Evolutionary conservation across 257 asterid genomes (phyloP).

Genomic region (Nemophila menziesii): DNA sequence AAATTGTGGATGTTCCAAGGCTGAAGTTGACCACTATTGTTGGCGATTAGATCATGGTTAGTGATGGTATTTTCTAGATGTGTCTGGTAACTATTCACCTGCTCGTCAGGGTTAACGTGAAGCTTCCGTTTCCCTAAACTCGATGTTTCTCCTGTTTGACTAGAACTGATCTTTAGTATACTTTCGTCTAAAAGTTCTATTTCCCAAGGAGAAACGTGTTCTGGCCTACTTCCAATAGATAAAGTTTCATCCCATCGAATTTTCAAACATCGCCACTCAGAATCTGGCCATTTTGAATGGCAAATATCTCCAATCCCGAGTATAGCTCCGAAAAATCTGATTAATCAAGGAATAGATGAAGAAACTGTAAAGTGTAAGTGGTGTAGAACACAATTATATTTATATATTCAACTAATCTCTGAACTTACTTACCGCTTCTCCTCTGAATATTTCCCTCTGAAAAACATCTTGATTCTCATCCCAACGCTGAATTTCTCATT

Average conservation of each 20-base stretch:
- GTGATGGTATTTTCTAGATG: too few relatives aligned
- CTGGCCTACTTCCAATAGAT: slow-evolving; percentile 45
- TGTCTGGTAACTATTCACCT: background rate
- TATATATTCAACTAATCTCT: background rate
- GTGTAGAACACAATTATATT: background rate
- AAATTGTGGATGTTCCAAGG: too few relatives aligned
- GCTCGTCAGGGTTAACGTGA: background rate
- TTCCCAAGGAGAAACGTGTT: slow-evolving; percentile 82
- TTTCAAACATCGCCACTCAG: slow-evolving; percentile 69
- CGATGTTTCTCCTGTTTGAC: slow-evolving; percentile 28
- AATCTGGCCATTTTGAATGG: slow-evolving; percentile 39
- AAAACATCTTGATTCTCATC: slow-evolving; percentile 2
- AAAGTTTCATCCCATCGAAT: slow-evolving; percentile 80
- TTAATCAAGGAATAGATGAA: background rate
- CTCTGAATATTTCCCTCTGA: slow-evolving; percentile 3
- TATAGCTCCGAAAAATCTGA: slow-evolving; percentile 69
- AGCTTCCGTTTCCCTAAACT: slow-evolving; percentile 8
- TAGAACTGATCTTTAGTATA: slow-evolving; percentile 22
- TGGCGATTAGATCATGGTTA: too few relatives aligned
- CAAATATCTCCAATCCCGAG: slow-evolving; percentile 53
- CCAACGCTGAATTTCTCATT: background rate
- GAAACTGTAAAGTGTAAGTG: background rate
- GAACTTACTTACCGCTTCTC: background rate
- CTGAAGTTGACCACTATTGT: too few relatives aligned
- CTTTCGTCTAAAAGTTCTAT: slow-evolving; percentile 52